Percentiles rank a stretch among this genome's conserved stretches.
Evolutionary conservation across 306 rosid genomes (phyloP).

Genomic region (Cucumis melo): DNA sequence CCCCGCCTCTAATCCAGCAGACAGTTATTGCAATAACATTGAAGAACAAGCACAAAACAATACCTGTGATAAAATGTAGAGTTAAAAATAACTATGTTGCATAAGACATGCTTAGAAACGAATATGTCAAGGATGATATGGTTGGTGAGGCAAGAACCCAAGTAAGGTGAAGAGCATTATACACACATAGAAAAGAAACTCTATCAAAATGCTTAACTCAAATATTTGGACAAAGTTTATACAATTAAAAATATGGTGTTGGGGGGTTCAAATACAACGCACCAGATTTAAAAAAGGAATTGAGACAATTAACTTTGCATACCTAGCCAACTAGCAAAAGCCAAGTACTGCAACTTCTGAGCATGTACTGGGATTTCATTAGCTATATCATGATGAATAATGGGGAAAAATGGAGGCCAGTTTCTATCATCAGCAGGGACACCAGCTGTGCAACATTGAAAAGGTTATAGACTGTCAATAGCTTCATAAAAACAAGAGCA

Average conservation of each 20-base stretch:
- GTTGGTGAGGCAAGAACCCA: not conserved
- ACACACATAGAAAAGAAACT: not conserved
- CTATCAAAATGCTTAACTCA: not conserved
- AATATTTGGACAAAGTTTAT: not conserved
- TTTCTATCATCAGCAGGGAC: constrained; percentile 67
- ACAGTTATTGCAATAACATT: constrained; percentile 65
- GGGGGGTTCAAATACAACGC: not conserved
- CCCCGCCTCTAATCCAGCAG: constrained; percentile 92
- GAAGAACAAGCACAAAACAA: constrained; percentile 75
- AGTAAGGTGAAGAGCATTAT: not conserved
- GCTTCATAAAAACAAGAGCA: not conserved
- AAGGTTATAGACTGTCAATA: not conserved
- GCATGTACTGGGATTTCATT: constrained; percentile 94
- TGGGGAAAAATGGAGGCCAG: constrained; percentile 95
- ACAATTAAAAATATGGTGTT: not conserved
- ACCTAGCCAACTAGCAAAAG: constrained; percentile 99
- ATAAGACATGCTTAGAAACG: not conserved
- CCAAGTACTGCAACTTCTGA: constrained; percentile 87
- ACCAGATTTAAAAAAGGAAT: not conserved
- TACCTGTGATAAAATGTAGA: constrained; percentile 39
- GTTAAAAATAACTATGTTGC: not conserved
- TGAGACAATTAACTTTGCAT: constrained; percentile 13
- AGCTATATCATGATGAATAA: constrained; percentile 96
- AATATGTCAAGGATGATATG: not conserved
- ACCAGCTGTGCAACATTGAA: constrained; percentile 38